phyloP scores from a whole-genome alignment of 164 flowering plant genomes.

The Amborella trichopoda region DNA sequence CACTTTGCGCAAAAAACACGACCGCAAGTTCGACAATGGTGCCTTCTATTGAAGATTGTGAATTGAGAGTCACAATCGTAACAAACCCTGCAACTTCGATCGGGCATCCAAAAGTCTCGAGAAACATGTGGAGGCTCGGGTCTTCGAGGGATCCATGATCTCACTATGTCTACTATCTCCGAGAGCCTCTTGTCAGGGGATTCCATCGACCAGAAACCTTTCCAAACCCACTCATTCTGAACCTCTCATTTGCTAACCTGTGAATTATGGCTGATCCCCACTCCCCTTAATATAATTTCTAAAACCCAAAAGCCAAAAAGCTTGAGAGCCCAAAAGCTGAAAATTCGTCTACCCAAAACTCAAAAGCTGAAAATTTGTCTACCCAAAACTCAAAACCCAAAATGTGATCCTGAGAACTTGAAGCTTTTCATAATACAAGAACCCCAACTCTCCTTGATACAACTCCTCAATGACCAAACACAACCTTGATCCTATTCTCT shows the following conservation, averaged over 20 bases:
- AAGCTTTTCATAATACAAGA: too few species aligned
- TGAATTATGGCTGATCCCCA: neutral
- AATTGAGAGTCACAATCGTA: conserved; percentile 90
- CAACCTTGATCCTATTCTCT: too few species aligned
- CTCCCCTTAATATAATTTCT: neutral
- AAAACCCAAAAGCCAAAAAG: neutral
- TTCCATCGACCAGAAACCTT: conserved; percentile 51
- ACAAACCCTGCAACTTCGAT: conserved; percentile 88
- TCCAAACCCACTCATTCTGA: conserved; percentile 29
- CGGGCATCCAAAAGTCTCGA: conserved; percentile 98
- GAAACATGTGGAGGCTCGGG: conserved; percentile 69
- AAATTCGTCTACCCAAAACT: neutral
- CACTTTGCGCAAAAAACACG: conserved; percentile 85
- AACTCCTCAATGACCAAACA: too few species aligned
- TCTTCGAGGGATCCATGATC: conserved; percentile 74
- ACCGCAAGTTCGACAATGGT: conserved; percentile 92
- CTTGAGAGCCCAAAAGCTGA: neutral
- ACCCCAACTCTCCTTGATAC: too few species aligned
- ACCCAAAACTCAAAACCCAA: neutral
- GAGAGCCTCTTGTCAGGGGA: conserved; percentile 33
- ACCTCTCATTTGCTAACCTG: conserved; percentile 33
- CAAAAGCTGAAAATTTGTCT: neutral
- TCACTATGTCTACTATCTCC: conserved; percentile 38
- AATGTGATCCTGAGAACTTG: neutral
- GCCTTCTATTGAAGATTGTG: conserved; percentile 71